These are phyloP conservation scores for Bruguiera hainesii DNA, from an alignment of 441 rosid genomes.

Conservation along the genomic window DNA sequence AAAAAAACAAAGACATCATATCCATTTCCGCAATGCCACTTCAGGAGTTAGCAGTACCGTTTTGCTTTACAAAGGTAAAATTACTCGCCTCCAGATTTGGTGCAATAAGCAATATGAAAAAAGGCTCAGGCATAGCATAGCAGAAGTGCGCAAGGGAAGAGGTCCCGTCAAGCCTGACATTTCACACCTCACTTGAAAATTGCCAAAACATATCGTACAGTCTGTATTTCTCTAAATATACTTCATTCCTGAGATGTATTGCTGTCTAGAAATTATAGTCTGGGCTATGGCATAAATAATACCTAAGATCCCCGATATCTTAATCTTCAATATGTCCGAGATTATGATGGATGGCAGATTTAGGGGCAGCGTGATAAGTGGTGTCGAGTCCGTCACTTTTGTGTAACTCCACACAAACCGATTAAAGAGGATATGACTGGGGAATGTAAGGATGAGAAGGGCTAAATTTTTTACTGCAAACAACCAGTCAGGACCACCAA, in stretches of 20 bases:
- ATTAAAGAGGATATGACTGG: constrained; percentile 92
- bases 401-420: constrained; percentile 84
- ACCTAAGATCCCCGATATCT: constrained; percentile 77
- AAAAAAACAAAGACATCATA: too few species aligned
- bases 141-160: background rate
- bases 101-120: background rate
- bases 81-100: too few species aligned
- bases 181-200: constrained; percentile 40
- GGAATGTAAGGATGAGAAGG: constrained; percentile 80
- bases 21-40: too few species aligned
- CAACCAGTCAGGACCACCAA: constrained; percentile 95
- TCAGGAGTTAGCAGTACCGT: too few species aligned
- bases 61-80: too few species aligned
- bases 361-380: constrained; percentile 78
- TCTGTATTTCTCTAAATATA: constrained; percentile 63
- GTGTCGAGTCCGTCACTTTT: constrained; percentile 57
- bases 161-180: constrained; percentile 21
- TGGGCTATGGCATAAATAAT: constrained; percentile 75
- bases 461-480: constrained; percentile 89
- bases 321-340: constrained; percentile 77
- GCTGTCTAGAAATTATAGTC: constrained; percentile 93
- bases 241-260: constrained; percentile 83
- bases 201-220: constrained; percentile 43
- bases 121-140: background rate
- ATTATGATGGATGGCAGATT: constrained; percentile 85